These are phyloP conservation scores for Fusarium coffeatum DNA, from an alignment of 2,329 filamentous ascomycete genomes.

Conservation along the genomic window DNA sequence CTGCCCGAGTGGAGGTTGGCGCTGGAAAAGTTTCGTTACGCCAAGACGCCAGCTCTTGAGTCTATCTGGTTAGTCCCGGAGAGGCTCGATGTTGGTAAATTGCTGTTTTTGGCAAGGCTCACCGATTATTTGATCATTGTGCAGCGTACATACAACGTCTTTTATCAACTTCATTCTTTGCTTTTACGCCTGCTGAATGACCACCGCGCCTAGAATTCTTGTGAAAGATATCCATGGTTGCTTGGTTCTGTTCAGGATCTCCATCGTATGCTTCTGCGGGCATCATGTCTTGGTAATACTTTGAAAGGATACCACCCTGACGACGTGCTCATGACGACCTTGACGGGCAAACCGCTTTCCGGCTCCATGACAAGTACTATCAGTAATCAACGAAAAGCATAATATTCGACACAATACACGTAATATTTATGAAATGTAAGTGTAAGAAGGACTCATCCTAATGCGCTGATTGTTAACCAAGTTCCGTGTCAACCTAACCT, in stretches of 20 bases:
- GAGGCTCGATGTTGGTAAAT: constrained; percentile 6
- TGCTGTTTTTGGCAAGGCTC: constrained; percentile 18
- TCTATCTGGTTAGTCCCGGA: constrained; percentile 29
- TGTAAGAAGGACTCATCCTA: background rate
- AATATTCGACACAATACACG: background rate
- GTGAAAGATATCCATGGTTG: too few relatives aligned
- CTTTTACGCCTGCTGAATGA: background rate
- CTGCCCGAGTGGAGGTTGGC: constrained; percentile 20
- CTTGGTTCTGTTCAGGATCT: background rate
- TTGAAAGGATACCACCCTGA: background rate
- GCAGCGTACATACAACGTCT: background rate
- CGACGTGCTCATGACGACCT: background rate
- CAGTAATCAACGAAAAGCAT: background rate
- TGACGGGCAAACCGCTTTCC: background rate
- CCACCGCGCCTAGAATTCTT: background rate
- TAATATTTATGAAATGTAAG: background rate
- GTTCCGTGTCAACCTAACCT: background rate
- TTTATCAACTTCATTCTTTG: background rate
- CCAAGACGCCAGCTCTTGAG: constrained; percentile 4
- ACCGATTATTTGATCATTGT: constrained; percentile 21
- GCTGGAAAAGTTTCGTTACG: background rate
- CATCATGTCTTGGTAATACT: background rate
- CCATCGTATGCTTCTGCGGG: background rate
- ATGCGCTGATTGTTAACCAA: background rate
- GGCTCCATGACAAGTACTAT: background rate